A percentile compares a stretch with the other conserved stretches of the same genome.
Conservation (phyloP, 495 filamentous ascomycete genomes). For the Lophiotrema nucula region DNA sequence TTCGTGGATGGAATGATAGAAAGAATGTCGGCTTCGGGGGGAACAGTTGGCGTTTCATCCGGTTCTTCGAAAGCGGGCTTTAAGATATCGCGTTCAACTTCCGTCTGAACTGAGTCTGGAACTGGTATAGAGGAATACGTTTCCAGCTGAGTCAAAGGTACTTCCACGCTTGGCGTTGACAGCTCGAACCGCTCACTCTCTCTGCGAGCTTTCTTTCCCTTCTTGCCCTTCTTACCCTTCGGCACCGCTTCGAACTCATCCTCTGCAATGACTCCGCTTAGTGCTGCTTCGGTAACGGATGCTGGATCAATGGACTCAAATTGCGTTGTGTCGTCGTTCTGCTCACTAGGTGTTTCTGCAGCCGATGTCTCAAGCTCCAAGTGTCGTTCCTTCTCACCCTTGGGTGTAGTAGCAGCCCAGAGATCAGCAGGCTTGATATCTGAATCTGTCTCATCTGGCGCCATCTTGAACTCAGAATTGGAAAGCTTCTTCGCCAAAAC, state of each 20-base stretch:
- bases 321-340: background rate
- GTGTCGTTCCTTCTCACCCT: background rate
- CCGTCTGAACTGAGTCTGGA: background rate
- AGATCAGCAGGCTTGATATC: slow-evolving; percentile 2
- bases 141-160: too few species aligned
- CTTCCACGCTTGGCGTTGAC: too few species aligned
- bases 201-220: slow-evolving; percentile 32
- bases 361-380: background rate
- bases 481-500: slow-evolving; percentile 4
- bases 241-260: slow-evolving; percentile 6
- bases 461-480: slow-evolving; percentile 12
- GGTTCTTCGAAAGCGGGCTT: slow-evolving; percentile 7
- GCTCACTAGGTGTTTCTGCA: background rate
- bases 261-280: background rate
- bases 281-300: background rate
- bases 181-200: too few species aligned
- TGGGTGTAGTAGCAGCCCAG: slow-evolving; percentile 18
- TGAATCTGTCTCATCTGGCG: background rate
- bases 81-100: slow-evolving; percentile 9
- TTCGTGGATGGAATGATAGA: too few species aligned
- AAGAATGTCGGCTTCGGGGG: background rate
- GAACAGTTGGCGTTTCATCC: background rate
- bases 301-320: background rate
- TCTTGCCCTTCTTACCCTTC: slow-evolving; percentile 36
- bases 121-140: background rate